phyloP scores from a whole-genome alignment of 1,139 yeast species.

The Arxiozyma heterogenica region DNA sequence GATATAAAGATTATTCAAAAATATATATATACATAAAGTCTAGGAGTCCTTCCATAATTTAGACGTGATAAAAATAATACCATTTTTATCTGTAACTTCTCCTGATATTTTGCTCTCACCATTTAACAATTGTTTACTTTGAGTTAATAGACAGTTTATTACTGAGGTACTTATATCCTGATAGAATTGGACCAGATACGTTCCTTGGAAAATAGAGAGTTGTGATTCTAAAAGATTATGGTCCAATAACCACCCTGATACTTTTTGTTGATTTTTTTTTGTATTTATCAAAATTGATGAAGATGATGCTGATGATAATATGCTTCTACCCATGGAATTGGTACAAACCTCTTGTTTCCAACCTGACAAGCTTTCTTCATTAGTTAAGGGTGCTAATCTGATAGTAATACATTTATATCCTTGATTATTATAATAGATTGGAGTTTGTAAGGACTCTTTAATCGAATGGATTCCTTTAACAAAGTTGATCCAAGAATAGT shows the following conservation, averaged over 20 bases:
- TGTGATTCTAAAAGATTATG: background rate
- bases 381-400: background rate
- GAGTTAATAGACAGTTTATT: background rate
- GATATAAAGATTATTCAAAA: too few relatives aligned
- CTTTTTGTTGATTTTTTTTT: background rate
- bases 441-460: background rate
- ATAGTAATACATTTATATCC: background rate
- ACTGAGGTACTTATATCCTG: background rate
- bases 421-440: background rate
- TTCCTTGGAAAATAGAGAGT: background rate
- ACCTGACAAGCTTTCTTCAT: background rate
- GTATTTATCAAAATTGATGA: background rate
- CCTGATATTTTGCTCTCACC: background rate
- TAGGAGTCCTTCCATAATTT: background rate
- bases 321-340: background rate
- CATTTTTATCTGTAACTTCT: background rate
- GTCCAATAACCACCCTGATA: background rate
- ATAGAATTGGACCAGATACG: background rate
- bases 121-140: background rate
- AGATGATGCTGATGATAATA: background rate
- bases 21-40: too few relatives aligned
- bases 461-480: background rate
- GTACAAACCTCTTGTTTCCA: conserved; percentile 3
- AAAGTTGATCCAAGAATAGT: background rate
- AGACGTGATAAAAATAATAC: background rate